Conservation (phyloP, 139 green algal species). For the Asterochloris erici region DNA sequence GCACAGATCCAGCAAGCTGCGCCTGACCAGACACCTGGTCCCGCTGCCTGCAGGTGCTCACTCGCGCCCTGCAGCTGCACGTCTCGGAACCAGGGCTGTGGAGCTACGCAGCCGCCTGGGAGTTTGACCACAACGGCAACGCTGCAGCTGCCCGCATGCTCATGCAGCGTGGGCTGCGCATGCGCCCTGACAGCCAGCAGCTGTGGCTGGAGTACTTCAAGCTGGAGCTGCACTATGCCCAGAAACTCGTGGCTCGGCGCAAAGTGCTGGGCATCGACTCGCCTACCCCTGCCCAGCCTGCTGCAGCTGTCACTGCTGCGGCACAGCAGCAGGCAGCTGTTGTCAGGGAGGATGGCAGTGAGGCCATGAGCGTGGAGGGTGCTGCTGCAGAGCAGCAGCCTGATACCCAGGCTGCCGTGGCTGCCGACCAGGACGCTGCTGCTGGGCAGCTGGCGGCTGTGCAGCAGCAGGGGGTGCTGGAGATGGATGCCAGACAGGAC, state of each 20-base stretch:
- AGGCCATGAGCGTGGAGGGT: neutral
- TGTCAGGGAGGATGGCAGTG: neutral
- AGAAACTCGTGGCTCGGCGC: constrained; percentile 64
- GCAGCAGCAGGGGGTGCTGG: neutral
- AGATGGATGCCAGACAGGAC: neutral
- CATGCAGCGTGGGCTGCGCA: constrained; percentile 91
- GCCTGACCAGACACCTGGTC: neutral
- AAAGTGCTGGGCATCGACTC: constrained; percentile 65
- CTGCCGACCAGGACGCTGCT: neutral
- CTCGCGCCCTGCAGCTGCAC: constrained; percentile 83
- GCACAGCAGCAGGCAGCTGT: neutral
- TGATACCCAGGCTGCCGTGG: neutral
- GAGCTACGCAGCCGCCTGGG: constrained; percentile 85
- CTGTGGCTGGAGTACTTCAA: constrained; percentile 91
- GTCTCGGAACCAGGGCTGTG: constrained; percentile 75
- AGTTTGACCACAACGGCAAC: constrained; percentile 84
- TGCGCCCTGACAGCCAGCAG: constrained; percentile 49
- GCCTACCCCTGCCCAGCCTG: neutral
- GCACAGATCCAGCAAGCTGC: neutral
- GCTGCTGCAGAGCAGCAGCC: neutral
- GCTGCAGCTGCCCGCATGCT: constrained; percentile 71
- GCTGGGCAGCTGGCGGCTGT: neutral
- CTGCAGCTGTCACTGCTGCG: neutral
- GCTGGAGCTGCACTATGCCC: constrained; percentile 81
- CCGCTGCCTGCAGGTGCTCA: constrained; percentile 51